Conservation (phyloP, 2,329 filamentous ascomycete genomes). For the Aspergillus ruber region DNA sequence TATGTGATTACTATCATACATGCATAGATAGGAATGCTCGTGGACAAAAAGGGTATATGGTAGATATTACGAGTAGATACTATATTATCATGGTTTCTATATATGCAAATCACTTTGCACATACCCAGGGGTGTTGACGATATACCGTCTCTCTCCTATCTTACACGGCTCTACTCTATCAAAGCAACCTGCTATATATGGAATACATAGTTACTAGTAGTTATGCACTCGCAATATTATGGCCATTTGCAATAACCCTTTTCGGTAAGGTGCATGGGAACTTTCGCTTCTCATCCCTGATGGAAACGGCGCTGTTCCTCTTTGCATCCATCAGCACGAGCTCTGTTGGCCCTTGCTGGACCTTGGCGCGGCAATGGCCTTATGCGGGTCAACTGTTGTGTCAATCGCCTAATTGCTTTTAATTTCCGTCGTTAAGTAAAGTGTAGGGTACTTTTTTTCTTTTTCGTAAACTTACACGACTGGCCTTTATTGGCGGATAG, state of each 20-base stretch:
- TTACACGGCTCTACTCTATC: too few relatives aligned
- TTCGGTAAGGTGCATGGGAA: neutral
- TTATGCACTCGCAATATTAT: too few relatives aligned
- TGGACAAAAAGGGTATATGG: neutral
- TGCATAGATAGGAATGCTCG: neutral
- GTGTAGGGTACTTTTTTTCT: neutral
- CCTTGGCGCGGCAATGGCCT: neutral
- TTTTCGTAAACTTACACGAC: neutral
- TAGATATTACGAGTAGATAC: neutral
- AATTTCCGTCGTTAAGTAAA: neutral
- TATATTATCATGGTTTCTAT: neutral
- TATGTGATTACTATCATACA: neutral
- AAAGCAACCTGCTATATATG: too few relatives aligned
- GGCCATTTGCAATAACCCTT: neutral
- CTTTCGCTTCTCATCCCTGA: neutral
- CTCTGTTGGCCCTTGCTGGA: neutral
- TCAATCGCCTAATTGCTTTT: neutral
- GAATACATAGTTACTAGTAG: too few relatives aligned
- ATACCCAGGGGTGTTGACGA: too few relatives aligned
- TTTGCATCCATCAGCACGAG: constrained; percentile 2
- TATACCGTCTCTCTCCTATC: too few relatives aligned
- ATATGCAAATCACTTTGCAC: neutral
- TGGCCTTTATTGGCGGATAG: neutral
- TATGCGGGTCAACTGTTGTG: constrained; percentile 9
- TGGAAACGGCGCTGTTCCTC: neutral